Base-by-base conservation (phyloP, 805 yeast genomes). In the Candida palmyrensis region DNA sequence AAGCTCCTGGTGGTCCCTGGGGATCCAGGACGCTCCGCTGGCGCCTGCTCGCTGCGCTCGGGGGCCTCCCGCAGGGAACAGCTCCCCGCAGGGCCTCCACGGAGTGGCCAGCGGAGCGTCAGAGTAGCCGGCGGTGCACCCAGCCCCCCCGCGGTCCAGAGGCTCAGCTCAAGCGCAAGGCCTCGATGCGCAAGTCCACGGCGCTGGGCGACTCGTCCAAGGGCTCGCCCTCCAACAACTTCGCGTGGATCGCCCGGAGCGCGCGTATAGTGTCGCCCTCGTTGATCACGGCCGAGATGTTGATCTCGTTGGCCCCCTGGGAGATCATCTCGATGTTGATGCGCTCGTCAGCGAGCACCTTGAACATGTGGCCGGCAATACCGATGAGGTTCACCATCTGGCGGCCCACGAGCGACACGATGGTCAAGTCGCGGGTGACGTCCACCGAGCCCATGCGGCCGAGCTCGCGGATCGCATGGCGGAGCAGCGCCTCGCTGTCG, bases 301-400 rank as follows among this genome's bases (percentile, higher is more conserved):
- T 92, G 52, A 92, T 92, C 62, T 92, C 98, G 52, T 90, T 90
- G 13, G 97, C 96, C 49, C 98, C 98, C 71, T 92, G 98, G 37
- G 88, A 77, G 61, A 92, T 92, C 98, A 92, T 92, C 61, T 92
- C 98, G 47, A 92, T 87, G 62, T 92, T 92, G 53, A 92, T 82
- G 29, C 76, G 75, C 49, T 90, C 94, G 51, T 85, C 89, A 6
- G 97, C 97, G 45, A 92, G 68, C 2, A 94, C 86, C 47, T 88
- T 79, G 66, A 92, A 92, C 96, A 90, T 90, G 45, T 87, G 81
- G 29, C 97, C 96, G 0, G 98, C 98, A 54, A 87, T 89, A 53
- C 98, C 98, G 40, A 92, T 85, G 55, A 82, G 76, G 55, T 89
- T 96, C 53, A 88, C 88, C 97, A 92, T 90, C 57, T 90, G 95